phyloP scores from a whole-genome alignment of 1,284 basidiomycete genomes.

The Trametes pubescens region DNA sequence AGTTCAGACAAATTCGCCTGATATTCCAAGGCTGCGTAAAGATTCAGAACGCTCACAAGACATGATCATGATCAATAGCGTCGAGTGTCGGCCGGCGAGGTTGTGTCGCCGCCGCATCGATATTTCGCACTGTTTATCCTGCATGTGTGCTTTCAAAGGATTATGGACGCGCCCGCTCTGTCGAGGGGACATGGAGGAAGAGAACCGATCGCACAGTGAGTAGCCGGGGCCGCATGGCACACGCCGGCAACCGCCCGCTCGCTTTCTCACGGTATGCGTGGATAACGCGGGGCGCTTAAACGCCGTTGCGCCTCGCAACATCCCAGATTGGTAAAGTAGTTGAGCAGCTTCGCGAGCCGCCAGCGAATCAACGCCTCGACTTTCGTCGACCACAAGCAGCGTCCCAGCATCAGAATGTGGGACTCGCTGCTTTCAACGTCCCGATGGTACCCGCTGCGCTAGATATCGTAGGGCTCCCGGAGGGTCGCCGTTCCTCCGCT shows the following conservation, averaged over 20 bases:
- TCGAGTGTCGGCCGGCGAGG: neutral
- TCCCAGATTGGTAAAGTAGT: constrained; percentile 5
- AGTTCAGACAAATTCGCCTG: neutral
- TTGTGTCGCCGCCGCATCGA: neutral
- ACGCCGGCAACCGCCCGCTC: neutral
- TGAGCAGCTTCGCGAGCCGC: neutral
- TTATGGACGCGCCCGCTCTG: too few relatives aligned
- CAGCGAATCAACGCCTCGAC: neutral
- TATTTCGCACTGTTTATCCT: neutral
- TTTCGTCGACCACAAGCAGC: constrained; percentile 1
- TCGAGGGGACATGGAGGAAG: neutral
- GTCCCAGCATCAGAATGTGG: neutral
- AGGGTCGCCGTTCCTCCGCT: neutral
- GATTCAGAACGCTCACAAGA: neutral
- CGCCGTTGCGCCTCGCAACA: neutral
- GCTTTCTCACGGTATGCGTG: neutral
- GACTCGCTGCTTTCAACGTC: neutral
- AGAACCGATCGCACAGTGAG: neutral
- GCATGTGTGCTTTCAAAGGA: neutral
- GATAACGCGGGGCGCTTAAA: neutral
- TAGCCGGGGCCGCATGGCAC: neutral
- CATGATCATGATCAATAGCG: neutral
- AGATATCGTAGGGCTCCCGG: too few relatives aligned
- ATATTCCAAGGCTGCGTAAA: neutral
- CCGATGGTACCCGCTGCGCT: neutral